phyloP scores from a whole-genome alignment of 2,329 filamentous ascomycete genomes.

The Sclerotinia spermophila region DNA sequence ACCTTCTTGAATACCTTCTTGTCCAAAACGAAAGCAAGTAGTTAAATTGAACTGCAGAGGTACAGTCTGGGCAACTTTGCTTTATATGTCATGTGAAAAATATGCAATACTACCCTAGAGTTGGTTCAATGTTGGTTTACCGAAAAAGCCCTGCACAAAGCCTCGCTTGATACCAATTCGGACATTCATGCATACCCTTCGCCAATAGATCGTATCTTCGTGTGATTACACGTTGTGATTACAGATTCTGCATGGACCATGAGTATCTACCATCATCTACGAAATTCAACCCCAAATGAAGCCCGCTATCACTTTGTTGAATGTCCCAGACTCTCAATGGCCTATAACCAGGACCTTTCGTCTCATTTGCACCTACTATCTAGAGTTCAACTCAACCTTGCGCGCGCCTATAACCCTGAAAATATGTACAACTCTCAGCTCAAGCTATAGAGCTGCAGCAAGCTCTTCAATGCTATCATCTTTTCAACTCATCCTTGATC shows the following conservation, averaged over 20 bases:
- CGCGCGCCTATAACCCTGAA: not conserved
- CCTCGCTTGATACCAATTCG: not conserved
- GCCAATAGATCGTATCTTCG: not conserved
- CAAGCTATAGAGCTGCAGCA: not conserved
- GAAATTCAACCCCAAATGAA: not conserved
- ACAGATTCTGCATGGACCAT: not conserved
- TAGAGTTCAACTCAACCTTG: not conserved
- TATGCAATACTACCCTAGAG: slow-evolving; percentile 4
- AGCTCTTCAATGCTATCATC: not conserved
- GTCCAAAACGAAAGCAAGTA: not conserved
- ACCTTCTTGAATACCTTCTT: not conserved
- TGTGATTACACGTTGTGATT: not conserved
- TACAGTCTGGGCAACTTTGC: not conserved
- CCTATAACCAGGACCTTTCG: not conserved
- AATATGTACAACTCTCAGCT: not conserved
- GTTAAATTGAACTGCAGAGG: not conserved
- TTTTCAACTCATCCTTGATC: not conserved
- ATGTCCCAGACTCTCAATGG: not conserved
- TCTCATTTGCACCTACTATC: not conserved
- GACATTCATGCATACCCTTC: not conserved
- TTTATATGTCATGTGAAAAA: not conserved
- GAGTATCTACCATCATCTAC: not conserved
- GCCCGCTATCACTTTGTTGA: not conserved
- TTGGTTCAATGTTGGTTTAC: not conserved
- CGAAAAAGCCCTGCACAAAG: not conserved